Evolutionary conservation across 2,329 filamentous ascomycete genomes (phyloP).

Genomic region (Fusarium sp.): DNA sequence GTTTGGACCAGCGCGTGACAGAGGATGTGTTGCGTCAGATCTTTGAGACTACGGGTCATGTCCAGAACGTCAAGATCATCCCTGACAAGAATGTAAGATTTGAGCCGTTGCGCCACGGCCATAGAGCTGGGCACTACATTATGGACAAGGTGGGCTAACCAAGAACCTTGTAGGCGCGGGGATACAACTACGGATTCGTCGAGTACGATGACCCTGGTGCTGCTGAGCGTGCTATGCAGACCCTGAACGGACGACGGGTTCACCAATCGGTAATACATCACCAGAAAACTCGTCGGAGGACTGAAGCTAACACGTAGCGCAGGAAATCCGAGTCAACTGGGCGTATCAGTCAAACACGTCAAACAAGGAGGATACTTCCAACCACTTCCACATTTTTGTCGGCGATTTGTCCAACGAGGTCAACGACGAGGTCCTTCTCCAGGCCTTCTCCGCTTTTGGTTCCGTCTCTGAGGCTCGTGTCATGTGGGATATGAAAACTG

Average conservation of each 20-base stretch:
- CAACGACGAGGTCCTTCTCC: constrained; percentile 92
- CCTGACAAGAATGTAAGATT: constrained; percentile 96
- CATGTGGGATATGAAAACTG: constrained; percentile 99
- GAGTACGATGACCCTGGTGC: constrained; percentile 98
- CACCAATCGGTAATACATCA: constrained; percentile 81
- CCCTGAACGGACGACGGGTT: constrained; percentile 92
- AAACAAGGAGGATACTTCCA: constrained; percentile 97
- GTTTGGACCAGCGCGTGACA: constrained; percentile 92
- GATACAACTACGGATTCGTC: constrained; percentile 98
- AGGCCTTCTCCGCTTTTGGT: constrained; percentile 96
- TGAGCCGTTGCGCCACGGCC: neutral
- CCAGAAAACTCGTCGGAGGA: constrained; percentile 8
- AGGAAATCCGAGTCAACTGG: constrained; percentile 99
- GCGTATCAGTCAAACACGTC: constrained; percentile 96
- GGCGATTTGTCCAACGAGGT: constrained; percentile 98
- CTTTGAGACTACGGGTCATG: constrained; percentile 98
- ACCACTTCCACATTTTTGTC: constrained; percentile 99
- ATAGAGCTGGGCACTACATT: neutral
- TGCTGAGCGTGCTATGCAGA: constrained; percentile 97
- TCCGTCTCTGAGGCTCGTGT: constrained; percentile 97
- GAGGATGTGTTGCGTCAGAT: constrained; percentile 97
- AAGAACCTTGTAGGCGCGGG: constrained; percentile 78
- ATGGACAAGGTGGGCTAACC: constrained; percentile 41
- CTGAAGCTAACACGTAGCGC: constrained; percentile 41
- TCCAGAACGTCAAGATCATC: constrained; percentile 99